These are phyloP conservation scores for Aspergillus mulundensis DNA, from an alignment of 495 filamentous ascomycete species.

Conservation along the genomic window DNA sequence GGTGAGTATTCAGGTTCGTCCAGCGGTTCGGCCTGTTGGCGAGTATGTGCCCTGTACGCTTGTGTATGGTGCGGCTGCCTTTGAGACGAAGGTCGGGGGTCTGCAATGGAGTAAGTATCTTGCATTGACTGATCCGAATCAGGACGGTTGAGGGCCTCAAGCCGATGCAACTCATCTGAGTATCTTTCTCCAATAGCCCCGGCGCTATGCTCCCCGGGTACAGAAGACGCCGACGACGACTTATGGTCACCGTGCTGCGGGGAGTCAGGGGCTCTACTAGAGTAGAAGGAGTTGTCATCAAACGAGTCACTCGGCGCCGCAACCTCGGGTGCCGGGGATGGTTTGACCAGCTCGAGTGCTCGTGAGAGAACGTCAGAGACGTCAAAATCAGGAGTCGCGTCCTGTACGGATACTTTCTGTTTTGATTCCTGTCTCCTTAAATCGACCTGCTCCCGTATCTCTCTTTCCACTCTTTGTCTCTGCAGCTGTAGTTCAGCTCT, in stretches of 20 bases:
- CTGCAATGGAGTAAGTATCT: slow-evolving; percentile 46
- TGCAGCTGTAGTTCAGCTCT: slow-evolving; percentile 78
- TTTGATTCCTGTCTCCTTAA: slow-evolving; percentile 55
- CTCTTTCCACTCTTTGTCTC: slow-evolving; percentile 73
- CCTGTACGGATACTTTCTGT: slow-evolving; percentile 51
- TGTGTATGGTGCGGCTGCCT: slow-evolving; percentile 26
- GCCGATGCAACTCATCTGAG: slow-evolving; percentile 47
- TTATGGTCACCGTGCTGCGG: slow-evolving; percentile 30
- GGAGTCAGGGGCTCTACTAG: slow-evolving; percentile 64
- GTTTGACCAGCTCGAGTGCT: slow-evolving; percentile 68
- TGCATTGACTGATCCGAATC: slow-evolving; percentile 45
- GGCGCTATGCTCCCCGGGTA: slow-evolving; percentile 22
- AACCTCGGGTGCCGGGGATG: slow-evolving; percentile 49
- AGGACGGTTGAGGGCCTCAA: slow-evolving; percentile 42
- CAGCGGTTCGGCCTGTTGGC: slow-evolving; percentile 23
- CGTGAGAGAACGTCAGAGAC: slow-evolving; percentile 67
- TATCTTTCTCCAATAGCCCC: slow-evolving; percentile 29
- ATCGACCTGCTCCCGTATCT: slow-evolving; percentile 69
- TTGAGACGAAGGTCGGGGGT: slow-evolving; percentile 31
- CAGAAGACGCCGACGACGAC: slow-evolving; percentile 27
- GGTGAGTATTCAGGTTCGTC: slow-evolving; percentile 52
- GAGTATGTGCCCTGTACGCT: slow-evolving; percentile 21
- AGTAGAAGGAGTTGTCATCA: slow-evolving; percentile 94
- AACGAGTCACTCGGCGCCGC: slow-evolving; percentile 70
- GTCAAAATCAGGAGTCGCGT: slow-evolving; percentile 68